Conservation (phyloP, 2,329 filamentous ascomycete genomes). For the Colletotrichum sp. region DNA sequence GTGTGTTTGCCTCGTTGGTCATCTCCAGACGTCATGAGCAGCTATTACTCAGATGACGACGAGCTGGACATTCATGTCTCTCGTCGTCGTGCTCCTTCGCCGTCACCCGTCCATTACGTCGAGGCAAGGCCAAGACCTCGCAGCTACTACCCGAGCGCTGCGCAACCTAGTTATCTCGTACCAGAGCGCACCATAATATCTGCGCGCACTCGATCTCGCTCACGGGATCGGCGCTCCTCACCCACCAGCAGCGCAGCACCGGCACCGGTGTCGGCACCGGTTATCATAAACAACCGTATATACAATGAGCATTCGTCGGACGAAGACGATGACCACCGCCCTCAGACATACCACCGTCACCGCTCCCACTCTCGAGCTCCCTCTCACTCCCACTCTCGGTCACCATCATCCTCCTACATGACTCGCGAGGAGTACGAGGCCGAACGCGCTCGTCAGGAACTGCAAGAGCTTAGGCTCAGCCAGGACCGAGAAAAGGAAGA, state of each 20-base stretch:
- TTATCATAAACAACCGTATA: conserved; percentile 64
- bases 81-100: conserved; percentile 43
- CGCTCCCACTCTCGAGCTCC: conserved; percentile 30
- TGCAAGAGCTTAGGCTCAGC: conserved; percentile 49
- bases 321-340: conserved; percentile 37
- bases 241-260: conserved; percentile 36
- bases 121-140: conserved; percentile 40
- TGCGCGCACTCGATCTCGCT: conserved; percentile 45
- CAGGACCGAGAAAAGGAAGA: conserved; percentile 45
- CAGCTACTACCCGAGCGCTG: conserved; percentile 45
- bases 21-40: conserved; percentile 25
- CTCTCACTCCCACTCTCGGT: conserved; percentile 30
- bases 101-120: conserved; percentile 51
- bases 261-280: conserved; percentile 32
- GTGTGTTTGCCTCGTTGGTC: neutral
- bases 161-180: conserved; percentile 41
- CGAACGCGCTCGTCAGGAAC: conserved; percentile 44
- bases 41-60: conserved; percentile 57
- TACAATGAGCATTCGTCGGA: conserved; percentile 55
- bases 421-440: conserved; percentile 48
- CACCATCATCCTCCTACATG: conserved; percentile 42
- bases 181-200: conserved; percentile 53
- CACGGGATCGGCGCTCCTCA: conserved; percentile 50
- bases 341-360: conserved; percentile 30
- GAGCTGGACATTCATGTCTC: conserved; percentile 57